Base-by-base conservation (phyloP, 805 yeast genomes). In the Yarrowia sp. region DNA sequence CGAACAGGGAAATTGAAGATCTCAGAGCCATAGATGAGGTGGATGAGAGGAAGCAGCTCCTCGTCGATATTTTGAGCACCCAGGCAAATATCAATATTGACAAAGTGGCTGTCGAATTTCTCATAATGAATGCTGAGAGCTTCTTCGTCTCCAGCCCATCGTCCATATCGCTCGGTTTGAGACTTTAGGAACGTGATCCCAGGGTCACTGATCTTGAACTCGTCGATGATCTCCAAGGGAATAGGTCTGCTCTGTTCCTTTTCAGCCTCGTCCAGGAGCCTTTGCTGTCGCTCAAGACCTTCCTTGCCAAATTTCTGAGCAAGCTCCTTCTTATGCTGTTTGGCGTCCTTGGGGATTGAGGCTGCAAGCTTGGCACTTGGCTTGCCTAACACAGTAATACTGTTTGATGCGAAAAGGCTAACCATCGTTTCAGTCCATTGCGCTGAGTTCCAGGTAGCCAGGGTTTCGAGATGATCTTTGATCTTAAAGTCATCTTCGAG, bases 91-190 rank as follows among this genome's bases (percentile, higher is more conserved):
- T 85, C 83, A 21, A 92, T 79, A 14, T 88, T 84, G 36, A 90
- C 83, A 72, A 93, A 95, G 70, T 89, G 86, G 1, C 97, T 89
- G 64, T 86, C 82, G 71, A 84, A 87, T 68, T 87, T 84, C 74
- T 95, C 98, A 69, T 89, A 81, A 72, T 91, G 95, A 61, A 92
- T 73, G 67, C 85, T 86, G 40, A 92, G 74, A 4, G 92, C 91
- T 67, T 88, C 80, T 59, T 81, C 78, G 0, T 69, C 62, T 2
- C 90, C 88, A 9, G 85, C 84, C 61, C 61, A 54, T 19, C 61
- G 61, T 1, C 61, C 61, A 14, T 5, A 54, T 8, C 83, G 82
- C 46, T 89, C 85, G 0, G 95, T 82, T 11, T 79, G 76, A 0
- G 97, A 87, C 28, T 82, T 70, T 67, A 91, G 89, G 71, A 95